phyloP scores from a whole-genome alignment of 768 basidiomycete genomes.

The Termitomyces bulborhizus region DNA sequence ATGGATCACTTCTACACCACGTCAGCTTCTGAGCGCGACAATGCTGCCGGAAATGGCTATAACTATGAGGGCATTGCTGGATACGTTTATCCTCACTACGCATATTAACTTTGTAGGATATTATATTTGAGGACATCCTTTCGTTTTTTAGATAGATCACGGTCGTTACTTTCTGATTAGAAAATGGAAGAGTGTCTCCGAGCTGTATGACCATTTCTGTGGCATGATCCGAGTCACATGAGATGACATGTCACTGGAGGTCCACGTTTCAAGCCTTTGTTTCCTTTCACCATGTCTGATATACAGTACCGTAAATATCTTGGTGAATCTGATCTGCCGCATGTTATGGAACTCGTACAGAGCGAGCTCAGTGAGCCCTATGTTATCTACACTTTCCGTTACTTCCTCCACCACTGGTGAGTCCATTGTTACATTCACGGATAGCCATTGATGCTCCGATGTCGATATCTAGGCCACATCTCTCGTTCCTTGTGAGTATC shows the following conservation, averaged over 20 bases:
- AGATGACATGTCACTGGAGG: not conserved
- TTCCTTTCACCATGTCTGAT: conserved; percentile 21
- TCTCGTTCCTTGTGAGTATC: conserved; percentile 65
- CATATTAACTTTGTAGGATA: not conserved
- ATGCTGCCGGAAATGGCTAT: not conserved
- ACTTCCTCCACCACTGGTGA: conserved; percentile 95
- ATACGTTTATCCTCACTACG: conserved; percentile 4
- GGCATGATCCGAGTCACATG: conserved; percentile 5
- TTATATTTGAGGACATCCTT: not conserved
- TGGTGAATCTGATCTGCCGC: conserved; percentile 73
- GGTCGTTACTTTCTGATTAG: not conserved
- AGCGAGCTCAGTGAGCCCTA: conserved; percentile 94
- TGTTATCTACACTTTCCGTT: conserved; percentile 93
- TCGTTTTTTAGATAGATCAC: not conserved
- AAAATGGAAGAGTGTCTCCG: not conserved
- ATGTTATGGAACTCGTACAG: conserved; percentile 85
- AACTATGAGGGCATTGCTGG: conserved; percentile 9
- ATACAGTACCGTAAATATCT: conserved; percentile 68
- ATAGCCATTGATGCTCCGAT: conserved; percentile 10
- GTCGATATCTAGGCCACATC: conserved; percentile 67
- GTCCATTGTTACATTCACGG: conserved; percentile 31
- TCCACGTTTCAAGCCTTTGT: conserved; percentile 8
- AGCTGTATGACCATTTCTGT: too few species aligned
- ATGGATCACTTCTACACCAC: conserved; percentile 21
- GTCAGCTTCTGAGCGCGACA: conserved; percentile 7